Conservation (phyloP, 2,329 filamentous ascomycete genomes). For the Stagonosporopsis rhizophila region DNA sequence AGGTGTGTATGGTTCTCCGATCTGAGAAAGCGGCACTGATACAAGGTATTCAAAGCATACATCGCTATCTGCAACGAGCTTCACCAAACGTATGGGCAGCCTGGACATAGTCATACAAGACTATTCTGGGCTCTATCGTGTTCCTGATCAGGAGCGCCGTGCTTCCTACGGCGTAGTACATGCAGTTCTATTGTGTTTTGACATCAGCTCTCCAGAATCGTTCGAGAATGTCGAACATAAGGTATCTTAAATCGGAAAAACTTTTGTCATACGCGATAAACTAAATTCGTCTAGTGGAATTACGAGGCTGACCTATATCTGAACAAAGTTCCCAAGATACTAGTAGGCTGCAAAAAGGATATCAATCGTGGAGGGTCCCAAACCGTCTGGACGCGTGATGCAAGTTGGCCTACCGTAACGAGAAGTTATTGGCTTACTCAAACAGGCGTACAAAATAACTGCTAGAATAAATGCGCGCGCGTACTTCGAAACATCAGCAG, state of each 20-base stretch:
- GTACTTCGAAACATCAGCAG: conserved; percentile 28
- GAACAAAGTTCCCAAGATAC: conserved; percentile 20
- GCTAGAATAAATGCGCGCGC: conserved; percentile 21
- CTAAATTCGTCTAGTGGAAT: conserved; percentile 17
- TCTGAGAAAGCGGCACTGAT: background rate
- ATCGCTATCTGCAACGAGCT: background rate
- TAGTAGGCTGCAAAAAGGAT: conserved; percentile 28
- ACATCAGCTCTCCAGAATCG: conserved; percentile 16
- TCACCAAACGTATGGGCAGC: background rate
- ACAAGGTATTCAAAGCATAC: background rate
- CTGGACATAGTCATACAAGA: conserved; percentile 2
- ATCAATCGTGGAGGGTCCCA: background rate
- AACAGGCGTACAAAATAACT: conserved; percentile 24
- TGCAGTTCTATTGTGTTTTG: conserved; percentile 26
- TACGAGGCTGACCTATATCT: conserved; percentile 19
- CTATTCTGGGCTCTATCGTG: background rate
- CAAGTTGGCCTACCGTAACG: background rate
- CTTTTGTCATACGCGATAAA: background rate
- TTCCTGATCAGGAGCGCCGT: background rate
- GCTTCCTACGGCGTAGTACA: conserved; percentile 8
- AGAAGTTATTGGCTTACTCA: background rate
- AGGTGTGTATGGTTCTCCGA: background rate
- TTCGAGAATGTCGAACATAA: conserved; percentile 20
- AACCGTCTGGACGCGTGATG: conserved; percentile 8
- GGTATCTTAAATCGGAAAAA: background rate